Base-by-base conservation (phyloP, 2,329 filamentous ascomycete genomes). In the Epicoccum sorghinum region DNA sequence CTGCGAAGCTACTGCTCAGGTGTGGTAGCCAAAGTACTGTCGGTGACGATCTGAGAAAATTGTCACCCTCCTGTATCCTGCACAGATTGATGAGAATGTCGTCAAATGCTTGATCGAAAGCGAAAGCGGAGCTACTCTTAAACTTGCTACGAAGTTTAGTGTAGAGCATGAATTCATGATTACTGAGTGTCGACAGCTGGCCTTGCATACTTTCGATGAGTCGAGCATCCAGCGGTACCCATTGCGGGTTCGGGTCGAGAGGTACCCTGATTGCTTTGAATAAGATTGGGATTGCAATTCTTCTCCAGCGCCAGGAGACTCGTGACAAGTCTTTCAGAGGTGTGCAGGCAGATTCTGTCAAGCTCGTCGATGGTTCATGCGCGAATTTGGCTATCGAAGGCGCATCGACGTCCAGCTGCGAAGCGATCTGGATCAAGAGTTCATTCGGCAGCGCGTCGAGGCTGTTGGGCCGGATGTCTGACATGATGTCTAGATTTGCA, bases 371-470 rank as follows among this genome's bases (percentile, higher is more conserved):
- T 7, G 74, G 73, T 47, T 75, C 71, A 27, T 73, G 60, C 4
- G 62, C 40, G 43, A 75, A 73, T 25, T 70, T 69, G 12, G 39
- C 50, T 36, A 70, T 52, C 3, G 73, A 75, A 1, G 74, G 72
- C 12, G 74, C 59, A 7, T 64, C 51, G 4, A 38, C 30, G n/a
- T 70, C 66, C 10, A 75, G 65, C 24, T 73, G 61, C 1, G 59
- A 60, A 3, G 69, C 63, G 30, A 76, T 71, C 13, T 73, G 66
- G n/a, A 72, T 60, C 1, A 72, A 52, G 2, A 76, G 59, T 54
- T 76, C 74, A 47, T 72, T 71, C 23, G 74, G 72, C 3, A 76
- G 65, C 1, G 58, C 50, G 33, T 70, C 56, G 60, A 74, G 69
- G 32, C 22, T 47, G 18, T 27, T 29, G 23, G 37, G 23, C 9